A percentile compares a stretch with the other conserved stretches of the same genome.
Conservation (phyloP, 352 stramenopile species). For the Plasmopara muralis region DNA sequence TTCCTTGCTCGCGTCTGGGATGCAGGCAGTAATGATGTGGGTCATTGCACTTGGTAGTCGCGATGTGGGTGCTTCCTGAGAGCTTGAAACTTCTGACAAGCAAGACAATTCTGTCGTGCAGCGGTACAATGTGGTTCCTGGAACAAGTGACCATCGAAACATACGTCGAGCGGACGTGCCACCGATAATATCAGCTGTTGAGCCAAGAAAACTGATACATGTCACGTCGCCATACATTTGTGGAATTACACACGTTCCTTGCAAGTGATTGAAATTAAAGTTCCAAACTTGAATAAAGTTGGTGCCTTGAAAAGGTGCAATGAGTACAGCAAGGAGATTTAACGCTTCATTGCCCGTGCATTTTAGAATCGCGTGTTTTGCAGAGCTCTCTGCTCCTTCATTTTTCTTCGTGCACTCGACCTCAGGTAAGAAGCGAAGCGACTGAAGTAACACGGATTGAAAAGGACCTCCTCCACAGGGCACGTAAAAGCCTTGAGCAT, state of each 20-base stretch:
- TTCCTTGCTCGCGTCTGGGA: not conserved
- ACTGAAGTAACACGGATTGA: slow-evolving; percentile 55
- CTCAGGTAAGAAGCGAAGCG: slow-evolving; percentile 42
- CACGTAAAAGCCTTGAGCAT: slow-evolving; percentile 61
- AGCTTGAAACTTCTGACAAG: not conserved
- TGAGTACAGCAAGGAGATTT: too few species aligned
- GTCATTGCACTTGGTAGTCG: slow-evolving; percentile 7
- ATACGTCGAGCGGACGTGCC: slow-evolving; percentile 40
- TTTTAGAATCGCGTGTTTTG: too few species aligned
- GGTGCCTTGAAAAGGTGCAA: too few species aligned
- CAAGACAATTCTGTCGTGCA: slow-evolving; percentile 17
- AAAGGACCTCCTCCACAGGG: slow-evolving; percentile 43
- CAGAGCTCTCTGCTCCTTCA: too few species aligned
- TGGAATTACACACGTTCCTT: too few species aligned
- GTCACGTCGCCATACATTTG: slow-evolving; percentile 34
- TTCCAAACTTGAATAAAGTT: too few species aligned
- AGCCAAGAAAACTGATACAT: slow-evolving; percentile 44
- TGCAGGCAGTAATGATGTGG: slow-evolving; percentile 14
- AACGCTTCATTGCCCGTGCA: too few species aligned
- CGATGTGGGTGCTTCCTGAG: not conserved
- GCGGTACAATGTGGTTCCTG: slow-evolving; percentile 21
- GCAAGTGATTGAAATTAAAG: too few species aligned
- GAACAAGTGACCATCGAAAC: slow-evolving; percentile 36
- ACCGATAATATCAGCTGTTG: slow-evolving; percentile 38
- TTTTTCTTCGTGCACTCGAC: not conserved